Percentiles rank a stretch among this genome's conserved stretches.
phyloP scores from a whole-genome alignment of 2,329 filamentous ascomycete genomes.

The Claviceps pazoutovae region DNA sequence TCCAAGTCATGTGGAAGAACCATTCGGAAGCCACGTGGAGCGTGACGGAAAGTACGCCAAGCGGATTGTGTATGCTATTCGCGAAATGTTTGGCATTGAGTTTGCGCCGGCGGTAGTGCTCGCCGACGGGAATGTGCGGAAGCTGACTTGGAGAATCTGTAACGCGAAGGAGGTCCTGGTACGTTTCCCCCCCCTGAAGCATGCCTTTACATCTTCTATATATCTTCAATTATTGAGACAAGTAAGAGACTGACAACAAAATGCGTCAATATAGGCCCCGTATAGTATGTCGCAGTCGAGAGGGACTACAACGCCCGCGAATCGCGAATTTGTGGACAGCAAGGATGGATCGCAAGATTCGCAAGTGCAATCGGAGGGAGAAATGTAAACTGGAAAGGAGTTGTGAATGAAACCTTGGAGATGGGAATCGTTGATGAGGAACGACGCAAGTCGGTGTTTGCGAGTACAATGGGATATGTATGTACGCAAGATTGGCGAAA shows the following conservation, averaged over 20 bases:
- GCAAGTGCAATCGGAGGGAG: neutral
- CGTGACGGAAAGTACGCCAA: slow-evolving; percentile 79
- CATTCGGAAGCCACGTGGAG: slow-evolving; percentile 75
- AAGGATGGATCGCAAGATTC: slow-evolving; percentile 7
- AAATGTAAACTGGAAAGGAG: neutral
- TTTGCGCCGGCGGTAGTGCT: slow-evolving; percentile 86
- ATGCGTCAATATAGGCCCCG: slow-evolving; percentile 38
- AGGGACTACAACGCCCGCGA: slow-evolving; percentile 45
- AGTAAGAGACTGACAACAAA: neutral
- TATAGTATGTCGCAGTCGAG: slow-evolving; percentile 57
- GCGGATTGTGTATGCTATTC: slow-evolving; percentile 84
- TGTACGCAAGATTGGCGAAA: no score
- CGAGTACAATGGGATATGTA: no score
- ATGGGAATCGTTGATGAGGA: no score
- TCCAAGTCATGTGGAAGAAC: slow-evolving; percentile 62
- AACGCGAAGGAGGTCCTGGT: slow-evolving; percentile 93
- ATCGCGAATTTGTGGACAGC: slow-evolving; percentile 23
- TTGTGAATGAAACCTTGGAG: neutral
- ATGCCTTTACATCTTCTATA: neutral
- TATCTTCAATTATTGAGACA: neutral
- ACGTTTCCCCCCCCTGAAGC: slow-evolving; percentile 23
- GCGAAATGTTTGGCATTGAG: slow-evolving; percentile 94
- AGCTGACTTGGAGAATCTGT: slow-evolving; percentile 86
- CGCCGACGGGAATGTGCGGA: slow-evolving; percentile 79
- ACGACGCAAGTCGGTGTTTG: no score